Conservation (phyloP, 1,284 basidiomycete species). For the Sporisorium sorghi region DNA sequence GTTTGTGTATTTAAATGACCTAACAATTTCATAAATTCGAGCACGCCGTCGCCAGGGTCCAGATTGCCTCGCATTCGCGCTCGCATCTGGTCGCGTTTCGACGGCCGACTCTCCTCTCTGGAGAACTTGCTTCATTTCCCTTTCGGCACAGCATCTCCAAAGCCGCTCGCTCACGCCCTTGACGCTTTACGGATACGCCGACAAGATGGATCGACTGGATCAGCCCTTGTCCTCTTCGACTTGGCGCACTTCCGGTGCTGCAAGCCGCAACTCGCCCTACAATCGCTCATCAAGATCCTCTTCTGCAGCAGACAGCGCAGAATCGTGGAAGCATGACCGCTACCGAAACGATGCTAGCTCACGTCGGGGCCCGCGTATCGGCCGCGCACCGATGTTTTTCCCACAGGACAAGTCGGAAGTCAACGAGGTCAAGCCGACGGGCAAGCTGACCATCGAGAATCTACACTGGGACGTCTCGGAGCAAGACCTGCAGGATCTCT, state of each 20-base stretch:
- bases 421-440: conserved; percentile 48
- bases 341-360: conserved; percentile 9
- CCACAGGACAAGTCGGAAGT: conserved; percentile 31
- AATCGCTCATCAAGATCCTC: conserved; percentile 17
- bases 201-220: conserved; percentile 36
- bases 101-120: neutral
- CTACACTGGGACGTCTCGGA: conserved; percentile 92
- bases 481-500: conserved; percentile 79
- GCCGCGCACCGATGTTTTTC: conserved; percentile 36
- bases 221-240: conserved; percentile 23
- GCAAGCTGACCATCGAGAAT: conserved; percentile 80
- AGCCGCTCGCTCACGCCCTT: neutral
- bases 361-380: conserved; percentile 20
- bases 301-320: conserved; percentile 19
- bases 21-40: neutral
- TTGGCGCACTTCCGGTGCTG: conserved; percentile 21
- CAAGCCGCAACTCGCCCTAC: conserved; percentile 42
- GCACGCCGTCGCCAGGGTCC: neutral
- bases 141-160: neutral
- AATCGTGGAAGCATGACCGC: conserved; percentile 47
- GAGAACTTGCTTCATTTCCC: neutral
- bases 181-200: neutral
- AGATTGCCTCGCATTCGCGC: neutral
- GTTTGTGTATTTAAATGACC: neutral
- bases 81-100: neutral